phyloP scores from a whole-genome alignment of 257 asterid genomes.

The Primulina tabacum region DNA sequence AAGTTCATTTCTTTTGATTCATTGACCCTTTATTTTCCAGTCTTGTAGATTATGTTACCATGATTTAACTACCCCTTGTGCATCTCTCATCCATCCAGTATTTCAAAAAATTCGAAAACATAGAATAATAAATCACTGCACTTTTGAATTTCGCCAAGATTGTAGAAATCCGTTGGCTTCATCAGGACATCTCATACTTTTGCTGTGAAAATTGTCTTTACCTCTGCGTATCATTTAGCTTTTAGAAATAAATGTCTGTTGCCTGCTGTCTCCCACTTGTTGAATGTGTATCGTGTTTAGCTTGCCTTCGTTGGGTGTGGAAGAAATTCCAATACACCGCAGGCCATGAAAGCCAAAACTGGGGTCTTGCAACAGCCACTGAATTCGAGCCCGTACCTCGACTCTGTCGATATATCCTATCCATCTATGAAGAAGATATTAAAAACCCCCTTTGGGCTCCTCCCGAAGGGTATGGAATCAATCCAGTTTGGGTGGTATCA shows the following conservation, averaged over 20 bases:
- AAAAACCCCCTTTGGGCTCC: constrained; percentile 77
- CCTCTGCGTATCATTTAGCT: constrained; percentile 24
- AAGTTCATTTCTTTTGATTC: background rate
- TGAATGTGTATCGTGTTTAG: constrained; percentile 96
- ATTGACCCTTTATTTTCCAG: background rate
- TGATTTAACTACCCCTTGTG: background rate
- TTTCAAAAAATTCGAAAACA: background rate
- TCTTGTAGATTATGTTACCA: background rate
- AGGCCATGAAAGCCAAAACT: constrained; percentile 83
- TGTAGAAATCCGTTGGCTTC: constrained; percentile 1
- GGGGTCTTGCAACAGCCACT: constrained; percentile 85
- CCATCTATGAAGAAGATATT: constrained; percentile 78
- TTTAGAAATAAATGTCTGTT: constrained; percentile 74
- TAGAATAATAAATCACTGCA: constrained; percentile 4
- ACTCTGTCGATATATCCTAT: constrained; percentile 63
- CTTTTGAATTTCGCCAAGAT: constrained; percentile 8
- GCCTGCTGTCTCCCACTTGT: constrained; percentile 87
- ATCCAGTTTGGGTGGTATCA: constrained; percentile 64
- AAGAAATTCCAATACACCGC: constrained; percentile 86
- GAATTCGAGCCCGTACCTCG: constrained; percentile 90
- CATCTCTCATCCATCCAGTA: no score
- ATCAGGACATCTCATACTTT: constrained; percentile 12
- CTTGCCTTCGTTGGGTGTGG: constrained; percentile 95
- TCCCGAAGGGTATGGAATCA: constrained; percentile 77
- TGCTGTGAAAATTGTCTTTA: constrained; percentile 11